A percentile compares a stretch with the other conserved stretches of the same genome.
Conservation (phyloP, 2,329 filamentous ascomycete genomes). For the Dendryphion nanum region DNA sequence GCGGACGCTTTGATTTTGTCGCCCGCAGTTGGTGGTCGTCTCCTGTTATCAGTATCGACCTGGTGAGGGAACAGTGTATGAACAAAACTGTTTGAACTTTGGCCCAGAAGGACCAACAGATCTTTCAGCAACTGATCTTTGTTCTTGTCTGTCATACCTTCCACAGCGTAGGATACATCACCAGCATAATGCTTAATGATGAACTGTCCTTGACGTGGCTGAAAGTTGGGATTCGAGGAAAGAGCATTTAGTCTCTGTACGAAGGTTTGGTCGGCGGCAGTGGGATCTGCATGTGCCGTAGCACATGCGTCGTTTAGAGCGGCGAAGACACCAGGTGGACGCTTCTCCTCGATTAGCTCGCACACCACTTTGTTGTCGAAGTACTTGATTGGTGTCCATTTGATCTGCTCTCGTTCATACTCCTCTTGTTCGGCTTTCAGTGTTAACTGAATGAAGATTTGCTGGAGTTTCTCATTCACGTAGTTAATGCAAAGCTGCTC, state of each 20-base stretch:
- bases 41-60: conserved; percentile 93
- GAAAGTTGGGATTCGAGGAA: conserved; percentile 82
- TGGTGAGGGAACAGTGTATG: conserved; percentile 88
- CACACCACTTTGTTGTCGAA: conserved; percentile 99
- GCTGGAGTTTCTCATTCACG: conserved; percentile 97
- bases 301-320: conserved; percentile 97
- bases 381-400: conserved; percentile 99
- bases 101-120: conserved; percentile 79
- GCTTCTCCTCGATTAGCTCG: conserved; percentile 88
- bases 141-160: conserved; percentile 99
- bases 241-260: conserved; percentile 90
- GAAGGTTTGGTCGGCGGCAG: conserved; percentile 92
- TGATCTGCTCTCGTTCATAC: conserved; percentile 91
- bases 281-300: conserved; percentile 94
- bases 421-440: conserved; percentile 97
- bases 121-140: conserved; percentile 97
- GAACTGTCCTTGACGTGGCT: conserved; percentile 89
- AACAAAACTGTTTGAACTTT: conserved; percentile 81
- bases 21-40: conserved; percentile 88
- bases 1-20: conserved; percentile 95
- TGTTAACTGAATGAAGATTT: conserved; percentile 98
- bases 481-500: conserved; percentile 99
- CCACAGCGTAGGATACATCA: conserved; percentile 90
- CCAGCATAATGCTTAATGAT: conserved; percentile 99
- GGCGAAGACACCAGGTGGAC: conserved; percentile 90